Evolutionary conservation across 139 green algal species (phyloP).

Genomic region (Gonium pectorale): DNA sequence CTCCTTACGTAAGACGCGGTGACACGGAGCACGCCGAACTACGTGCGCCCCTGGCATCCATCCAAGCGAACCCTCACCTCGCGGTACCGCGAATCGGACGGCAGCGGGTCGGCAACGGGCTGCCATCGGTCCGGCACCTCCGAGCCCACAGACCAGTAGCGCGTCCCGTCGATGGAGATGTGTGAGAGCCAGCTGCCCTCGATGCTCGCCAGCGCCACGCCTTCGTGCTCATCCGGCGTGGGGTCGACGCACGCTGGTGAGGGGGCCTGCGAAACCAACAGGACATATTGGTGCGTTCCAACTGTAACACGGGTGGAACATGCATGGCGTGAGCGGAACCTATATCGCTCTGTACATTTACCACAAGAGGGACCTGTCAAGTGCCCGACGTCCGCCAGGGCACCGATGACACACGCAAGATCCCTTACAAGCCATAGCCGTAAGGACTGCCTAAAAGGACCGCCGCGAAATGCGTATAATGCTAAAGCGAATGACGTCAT

Average conservation of each 20-base stretch:
- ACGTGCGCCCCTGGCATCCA: background rate
- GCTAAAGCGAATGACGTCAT: background rate
- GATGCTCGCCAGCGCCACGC: slow-evolving; percentile 41
- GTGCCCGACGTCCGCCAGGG: too few relatives aligned
- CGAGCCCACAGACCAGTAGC: slow-evolving; percentile 74
- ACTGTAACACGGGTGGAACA: too few relatives aligned
- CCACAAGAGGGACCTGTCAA: too few relatives aligned
- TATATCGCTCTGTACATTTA: too few relatives aligned
- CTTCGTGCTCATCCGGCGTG: slow-evolving; percentile 4
- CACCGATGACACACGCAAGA: too few relatives aligned
- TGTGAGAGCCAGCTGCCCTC: slow-evolving; percentile 88
- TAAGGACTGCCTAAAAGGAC: too few relatives aligned
- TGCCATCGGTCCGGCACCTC: slow-evolving; percentile 62
- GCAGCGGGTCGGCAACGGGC: slow-evolving; percentile 52
- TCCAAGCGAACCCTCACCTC: background rate
- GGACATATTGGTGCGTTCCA: too few relatives aligned
- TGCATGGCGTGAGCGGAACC: too few relatives aligned
- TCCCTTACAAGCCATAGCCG: too few relatives aligned
- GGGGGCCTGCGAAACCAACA: background rate
- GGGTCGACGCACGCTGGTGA: background rate
- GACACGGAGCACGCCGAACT: background rate
- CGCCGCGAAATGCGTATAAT: background rate
- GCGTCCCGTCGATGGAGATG: slow-evolving; percentile 71
- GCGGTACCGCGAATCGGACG: slow-evolving; percentile 74
- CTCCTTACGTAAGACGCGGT: too few relatives aligned